phyloP scores from a whole-genome alignment of 805 yeast species.

The Candida pini region DNA sequence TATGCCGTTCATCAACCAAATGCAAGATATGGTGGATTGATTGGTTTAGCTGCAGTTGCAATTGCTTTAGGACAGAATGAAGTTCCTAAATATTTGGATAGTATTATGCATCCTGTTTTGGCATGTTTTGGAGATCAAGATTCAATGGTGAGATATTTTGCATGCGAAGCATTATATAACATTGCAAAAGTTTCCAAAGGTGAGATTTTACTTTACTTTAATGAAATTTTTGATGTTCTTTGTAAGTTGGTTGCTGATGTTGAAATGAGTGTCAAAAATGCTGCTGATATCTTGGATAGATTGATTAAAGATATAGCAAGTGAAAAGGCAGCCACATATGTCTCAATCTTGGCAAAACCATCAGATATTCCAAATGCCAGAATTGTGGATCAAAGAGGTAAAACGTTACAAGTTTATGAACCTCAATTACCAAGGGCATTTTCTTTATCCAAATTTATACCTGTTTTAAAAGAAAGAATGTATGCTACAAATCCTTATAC shows the following conservation, averaged over 20 bases:
- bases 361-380: slow-evolving; percentile 35
- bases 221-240: slow-evolving; percentile 89
- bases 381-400: slow-evolving; percentile 51
- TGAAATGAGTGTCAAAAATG: slow-evolving; percentile 88
- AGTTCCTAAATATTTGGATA: slow-evolving; percentile 76
- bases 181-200: slow-evolving; percentile 97
- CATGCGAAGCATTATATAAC: slow-evolving; percentile 92
- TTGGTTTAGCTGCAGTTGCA: slow-evolving; percentile 93
- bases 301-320: slow-evolving; percentile 91
- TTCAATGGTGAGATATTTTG: slow-evolving; percentile 93
- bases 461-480: slow-evolving; percentile 84
- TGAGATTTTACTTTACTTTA: slow-evolving; percentile 84
- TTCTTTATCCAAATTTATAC: slow-evolving; percentile 81
- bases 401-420: slow-evolving; percentile 54
- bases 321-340: slow-evolving; percentile 86
- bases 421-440: slow-evolving; percentile 64
- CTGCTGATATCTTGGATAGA: slow-evolving; percentile 88
- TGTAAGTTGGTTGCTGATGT: slow-evolving; percentile 87
- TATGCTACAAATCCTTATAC: slow-evolving; percentile 91
- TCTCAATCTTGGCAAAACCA: slow-evolving; percentile 52
- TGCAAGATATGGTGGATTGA: slow-evolving; percentile 92
- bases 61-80: slow-evolving; percentile 85
- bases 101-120: slow-evolving; percentile 85
- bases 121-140: slow-evolving; percentile 97
- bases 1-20: slow-evolving; percentile 80